phyloP scores from a whole-genome alignment of 345 rosid species.

The Arabis alpina region DNA sequence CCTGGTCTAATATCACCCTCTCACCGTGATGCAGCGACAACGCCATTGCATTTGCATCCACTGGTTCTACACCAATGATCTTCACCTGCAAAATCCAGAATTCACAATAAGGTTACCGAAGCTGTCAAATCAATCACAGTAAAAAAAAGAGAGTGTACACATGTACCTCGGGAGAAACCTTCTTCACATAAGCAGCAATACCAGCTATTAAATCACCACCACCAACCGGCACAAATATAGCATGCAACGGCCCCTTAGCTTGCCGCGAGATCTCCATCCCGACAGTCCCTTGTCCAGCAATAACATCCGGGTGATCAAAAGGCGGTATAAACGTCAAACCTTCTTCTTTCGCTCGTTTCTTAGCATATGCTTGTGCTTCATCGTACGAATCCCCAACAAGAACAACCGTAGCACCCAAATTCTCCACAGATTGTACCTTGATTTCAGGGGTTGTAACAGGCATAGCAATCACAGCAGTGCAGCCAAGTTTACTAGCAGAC shows the following conservation, averaged over 20 bases:
- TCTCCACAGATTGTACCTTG: constrained; percentile 84
- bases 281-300: constrained; percentile 92
- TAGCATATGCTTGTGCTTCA: constrained; percentile 87
- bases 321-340: constrained; percentile 84
- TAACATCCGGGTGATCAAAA: constrained; percentile 96
- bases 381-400: constrained; percentile 92
- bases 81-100: constrained; percentile 62
- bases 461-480: constrained; percentile 86
- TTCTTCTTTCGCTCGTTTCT: constrained; percentile 68
- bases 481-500: constrained; percentile 71
- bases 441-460: constrained; percentile 94
- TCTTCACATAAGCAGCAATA: constrained; percentile 93
- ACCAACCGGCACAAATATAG: constrained; percentile 95
- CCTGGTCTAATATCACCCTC: constrained; percentile 82
- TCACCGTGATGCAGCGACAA: constrained; percentile 90
- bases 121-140: neutral
- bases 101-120: neutral
- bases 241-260: constrained; percentile 71
- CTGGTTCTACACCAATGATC: constrained; percentile 95
- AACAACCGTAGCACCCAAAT: constrained; percentile 82
- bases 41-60: constrained; percentile 98
- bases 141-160: neutral
- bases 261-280: constrained; percentile 97
- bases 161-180: constrained; percentile 82
- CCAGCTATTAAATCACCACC: constrained; percentile 99